These are phyloP conservation scores for Stagonosporopsis cucurbitacearum DNA, from an alignment of 2,329 filamentous ascomycete genomes.

Conservation along the genomic window DNA sequence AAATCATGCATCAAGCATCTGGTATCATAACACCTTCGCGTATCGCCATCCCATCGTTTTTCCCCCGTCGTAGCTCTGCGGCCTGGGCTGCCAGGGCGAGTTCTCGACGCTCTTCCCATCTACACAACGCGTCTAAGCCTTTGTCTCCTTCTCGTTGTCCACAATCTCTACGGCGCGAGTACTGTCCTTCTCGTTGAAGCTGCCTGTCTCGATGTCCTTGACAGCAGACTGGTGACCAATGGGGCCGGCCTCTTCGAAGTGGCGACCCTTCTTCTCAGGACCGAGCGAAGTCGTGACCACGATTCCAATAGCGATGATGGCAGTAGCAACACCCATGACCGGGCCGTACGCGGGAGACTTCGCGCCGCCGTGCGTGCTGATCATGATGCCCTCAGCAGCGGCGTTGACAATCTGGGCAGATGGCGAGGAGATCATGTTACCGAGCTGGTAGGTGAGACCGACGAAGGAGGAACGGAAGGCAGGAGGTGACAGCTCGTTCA, in stretches of 20 bases:
- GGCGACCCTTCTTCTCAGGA: constrained; percentile 74
- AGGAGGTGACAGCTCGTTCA: constrained; percentile 74
- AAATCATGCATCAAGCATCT: constrained; percentile 1
- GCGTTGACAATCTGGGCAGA: constrained; percentile 80
- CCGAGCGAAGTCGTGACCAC: constrained; percentile 71
- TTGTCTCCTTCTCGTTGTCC: constrained; percentile 20
- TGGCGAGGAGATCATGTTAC: constrained; percentile 76
- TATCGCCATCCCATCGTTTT: not conserved
- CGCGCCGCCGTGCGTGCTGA: constrained; percentile 62
- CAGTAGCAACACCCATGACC: constrained; percentile 77
- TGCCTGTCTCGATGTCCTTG: constrained; percentile 45
- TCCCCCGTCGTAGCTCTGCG: constrained; percentile 8
- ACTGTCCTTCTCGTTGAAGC: constrained; percentile 39
- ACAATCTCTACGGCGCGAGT: constrained; percentile 27
- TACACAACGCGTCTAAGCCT: constrained; percentile 1
- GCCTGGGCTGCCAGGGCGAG: constrained; percentile 9
- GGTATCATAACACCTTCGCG: not conserved
- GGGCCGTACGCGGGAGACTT: constrained; percentile 74
- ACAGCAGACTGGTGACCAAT: constrained; percentile 51
- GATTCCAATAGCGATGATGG: constrained; percentile 76
- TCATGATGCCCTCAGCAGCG: constrained; percentile 62
- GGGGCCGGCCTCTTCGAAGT: constrained; percentile 68
- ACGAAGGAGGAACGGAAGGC: constrained; percentile 75
- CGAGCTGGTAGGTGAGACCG: constrained; percentile 75
- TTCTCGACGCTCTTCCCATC: not conserved